These are phyloP conservation scores for Fusarium proliferatum DNA, from an alignment of 2,329 filamentous ascomycete genomes.

Conservation along the genomic window DNA sequence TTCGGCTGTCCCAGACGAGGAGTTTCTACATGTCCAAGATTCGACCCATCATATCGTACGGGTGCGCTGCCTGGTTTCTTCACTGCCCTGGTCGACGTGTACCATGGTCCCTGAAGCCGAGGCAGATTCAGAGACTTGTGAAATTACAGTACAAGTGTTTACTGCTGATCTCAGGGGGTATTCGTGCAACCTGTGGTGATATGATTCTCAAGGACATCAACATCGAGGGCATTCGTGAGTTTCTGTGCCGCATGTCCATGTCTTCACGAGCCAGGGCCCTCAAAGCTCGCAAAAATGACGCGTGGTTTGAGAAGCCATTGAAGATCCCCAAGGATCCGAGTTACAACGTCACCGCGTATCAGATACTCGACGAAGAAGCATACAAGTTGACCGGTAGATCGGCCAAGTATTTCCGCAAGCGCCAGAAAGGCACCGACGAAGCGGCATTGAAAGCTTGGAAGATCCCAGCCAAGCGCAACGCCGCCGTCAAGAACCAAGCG, in stretches of 20 bases:
- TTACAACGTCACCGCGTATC: neutral
- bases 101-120: neutral
- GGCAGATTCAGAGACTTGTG: neutral
- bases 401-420: neutral
- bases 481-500: neutral
- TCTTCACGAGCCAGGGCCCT: neutral
- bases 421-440: neutral
- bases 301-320: neutral
- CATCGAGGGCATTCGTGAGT: neutral
- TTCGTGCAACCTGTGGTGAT: neutral
- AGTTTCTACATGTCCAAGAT: constrained; percentile 3
- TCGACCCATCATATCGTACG: constrained; percentile 2
- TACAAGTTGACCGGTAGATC: rapidly evolving
- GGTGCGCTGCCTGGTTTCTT: constrained; percentile 10
- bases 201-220: constrained; percentile 13
- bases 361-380: neutral
- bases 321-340: neutral
- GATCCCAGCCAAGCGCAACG: neutral
- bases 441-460: neutral
- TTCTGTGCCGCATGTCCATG: neutral
- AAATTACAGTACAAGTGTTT: constrained; percentile 8
- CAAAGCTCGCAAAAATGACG: neutral
- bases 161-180: neutral
- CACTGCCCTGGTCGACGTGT: neutral
- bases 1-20: neutral